These are phyloP conservation scores for Corynascus novoguineensis DNA, from an alignment of 495 filamentous ascomycete species.

Conservation along the genomic window DNA sequence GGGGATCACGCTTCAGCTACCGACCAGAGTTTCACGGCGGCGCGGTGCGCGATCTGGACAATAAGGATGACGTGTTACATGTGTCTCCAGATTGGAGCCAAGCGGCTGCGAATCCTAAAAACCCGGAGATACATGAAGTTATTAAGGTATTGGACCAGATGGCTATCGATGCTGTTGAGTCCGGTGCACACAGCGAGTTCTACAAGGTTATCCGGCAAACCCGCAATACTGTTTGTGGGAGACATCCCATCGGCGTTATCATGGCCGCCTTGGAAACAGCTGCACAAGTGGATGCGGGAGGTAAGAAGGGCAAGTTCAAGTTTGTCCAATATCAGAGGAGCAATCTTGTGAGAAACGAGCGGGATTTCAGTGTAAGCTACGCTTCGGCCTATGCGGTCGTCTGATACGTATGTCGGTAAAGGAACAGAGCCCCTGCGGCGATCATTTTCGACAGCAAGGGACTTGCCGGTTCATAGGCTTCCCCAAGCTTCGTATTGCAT, in stretches of 20 bases:
- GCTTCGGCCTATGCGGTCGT: slow-evolving; percentile 70
- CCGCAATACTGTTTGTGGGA: slow-evolving; percentile 88
- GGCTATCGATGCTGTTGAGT: slow-evolving; percentile 77
- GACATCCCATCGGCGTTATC: slow-evolving; percentile 91
- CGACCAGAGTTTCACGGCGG: slow-evolving; percentile 34
- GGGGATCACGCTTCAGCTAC: slow-evolving; percentile 83
- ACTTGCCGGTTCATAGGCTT: no score
- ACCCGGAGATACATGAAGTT: slow-evolving; percentile 72
- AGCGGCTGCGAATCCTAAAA: slow-evolving; percentile 15
- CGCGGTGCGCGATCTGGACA: slow-evolving; percentile 20
- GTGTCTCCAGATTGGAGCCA: slow-evolving; percentile 45
- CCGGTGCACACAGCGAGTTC: slow-evolving; percentile 64
- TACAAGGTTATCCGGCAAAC: slow-evolving; percentile 62
- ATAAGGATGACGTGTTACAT: slow-evolving; percentile 30
- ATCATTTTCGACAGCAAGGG: not conserved
- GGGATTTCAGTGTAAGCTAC: slow-evolving; percentile 93
- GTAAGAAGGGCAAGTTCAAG: slow-evolving; percentile 59
- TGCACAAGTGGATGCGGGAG: slow-evolving; percentile 27
- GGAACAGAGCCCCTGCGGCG: not conserved
- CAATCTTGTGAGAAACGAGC: slow-evolving; percentile 59
- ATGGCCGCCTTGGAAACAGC: slow-evolving; percentile 78
- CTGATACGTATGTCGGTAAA: slow-evolving; percentile 18
- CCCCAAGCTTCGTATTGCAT: no score
- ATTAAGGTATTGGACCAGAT: slow-evolving; percentile 75
- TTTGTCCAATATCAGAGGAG: slow-evolving; percentile 93